These are phyloP conservation scores for Aspergillus sergii DNA, from an alignment of 2,329 filamentous ascomycete species.

Conservation along the genomic window DNA sequence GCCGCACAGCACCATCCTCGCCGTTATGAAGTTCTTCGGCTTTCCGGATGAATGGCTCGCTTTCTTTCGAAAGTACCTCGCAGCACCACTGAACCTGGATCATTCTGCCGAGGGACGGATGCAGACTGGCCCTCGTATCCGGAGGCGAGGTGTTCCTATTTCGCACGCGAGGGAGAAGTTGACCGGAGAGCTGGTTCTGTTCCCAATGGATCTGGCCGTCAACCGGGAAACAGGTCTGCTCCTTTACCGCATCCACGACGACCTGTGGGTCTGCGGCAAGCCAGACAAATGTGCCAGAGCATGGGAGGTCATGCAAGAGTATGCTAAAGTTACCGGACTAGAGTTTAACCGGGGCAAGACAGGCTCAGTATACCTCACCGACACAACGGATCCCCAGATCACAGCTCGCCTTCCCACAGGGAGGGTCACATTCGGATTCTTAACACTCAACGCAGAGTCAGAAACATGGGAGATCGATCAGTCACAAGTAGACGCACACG, in stretches of 20 bases:
- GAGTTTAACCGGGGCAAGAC: slow-evolving; percentile 52
- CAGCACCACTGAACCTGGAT: slow-evolving; percentile 49
- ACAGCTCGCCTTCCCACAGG: slow-evolving; percentile 49
- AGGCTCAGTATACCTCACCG: slow-evolving; percentile 50
- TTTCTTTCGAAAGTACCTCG: slow-evolving; percentile 51
- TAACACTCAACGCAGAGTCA: slow-evolving; percentile 36
- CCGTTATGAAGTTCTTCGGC: slow-evolving; percentile 49
- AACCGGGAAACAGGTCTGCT: slow-evolving; percentile 47
- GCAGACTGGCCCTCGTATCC: slow-evolving; percentile 39
- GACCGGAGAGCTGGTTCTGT: slow-evolving; percentile 51
- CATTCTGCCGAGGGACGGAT: slow-evolving; percentile 30
- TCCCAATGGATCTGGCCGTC: slow-evolving; percentile 51
- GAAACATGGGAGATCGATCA: slow-evolving; percentile 45
- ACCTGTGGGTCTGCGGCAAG: slow-evolving; percentile 53
- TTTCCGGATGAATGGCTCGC: slow-evolving; percentile 45
- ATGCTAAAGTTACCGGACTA: slow-evolving; percentile 47
- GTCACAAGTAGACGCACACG: slow-evolving; percentile 41
- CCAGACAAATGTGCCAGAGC: slow-evolving; percentile 44
- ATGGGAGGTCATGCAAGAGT: slow-evolving; percentile 49
- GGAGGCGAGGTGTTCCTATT: slow-evolving; percentile 50
- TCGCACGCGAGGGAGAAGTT: slow-evolving; percentile 51
- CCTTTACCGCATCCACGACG: slow-evolving; percentile 53
- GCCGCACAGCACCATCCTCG: slow-evolving; percentile 48
- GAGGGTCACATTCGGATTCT: slow-evolving; percentile 57
- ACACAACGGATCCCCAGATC: slow-evolving; percentile 23